Conservation (phyloP, 257 asterid genomes). For the Paulownia fortunei region DNA sequence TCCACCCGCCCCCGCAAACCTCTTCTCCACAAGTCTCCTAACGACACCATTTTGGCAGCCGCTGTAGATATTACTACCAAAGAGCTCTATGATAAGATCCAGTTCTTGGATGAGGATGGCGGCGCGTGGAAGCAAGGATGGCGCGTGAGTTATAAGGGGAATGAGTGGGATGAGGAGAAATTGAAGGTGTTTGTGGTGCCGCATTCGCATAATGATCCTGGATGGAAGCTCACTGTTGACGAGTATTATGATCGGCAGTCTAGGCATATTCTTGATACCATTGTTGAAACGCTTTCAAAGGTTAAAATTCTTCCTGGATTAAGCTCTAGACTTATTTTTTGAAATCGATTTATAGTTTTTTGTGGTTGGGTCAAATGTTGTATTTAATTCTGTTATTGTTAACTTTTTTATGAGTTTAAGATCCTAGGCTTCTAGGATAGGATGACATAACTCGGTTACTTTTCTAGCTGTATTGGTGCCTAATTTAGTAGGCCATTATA, state of each 20-base stretch:
- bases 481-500: background rate
- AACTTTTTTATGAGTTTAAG: background rate
- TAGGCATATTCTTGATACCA: conserved; percentile 84
- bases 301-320: conserved; percentile 36
- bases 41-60: conserved; percentile 61
- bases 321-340: background rate
- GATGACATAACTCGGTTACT: no score
- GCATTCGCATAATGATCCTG: conserved; percentile 99
- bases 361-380: conserved; percentile 2
- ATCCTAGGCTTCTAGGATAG: conserved; percentile 10
- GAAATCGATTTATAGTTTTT: background rate
- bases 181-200: conserved; percentile 94
- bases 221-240: conserved; percentile 95
- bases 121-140: conserved; percentile 99
- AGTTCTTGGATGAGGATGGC: conserved; percentile 91
- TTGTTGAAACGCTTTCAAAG: conserved; percentile 84
- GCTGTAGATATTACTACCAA: conserved; percentile 88
- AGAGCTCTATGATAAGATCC: conserved; percentile 83
- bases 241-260: conserved; percentile 93
- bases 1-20: conserved; percentile 61
- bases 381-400: conserved; percentile 10
- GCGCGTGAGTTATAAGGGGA: conserved; percentile 84
- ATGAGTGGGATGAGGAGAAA: conserved; percentile 94
- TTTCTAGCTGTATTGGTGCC: background rate
- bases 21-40: conserved; percentile 49